These are phyloP conservation scores for Mucuna pruriens DNA, from an alignment of 306 rosid species.

Conservation along the genomic window DNA sequence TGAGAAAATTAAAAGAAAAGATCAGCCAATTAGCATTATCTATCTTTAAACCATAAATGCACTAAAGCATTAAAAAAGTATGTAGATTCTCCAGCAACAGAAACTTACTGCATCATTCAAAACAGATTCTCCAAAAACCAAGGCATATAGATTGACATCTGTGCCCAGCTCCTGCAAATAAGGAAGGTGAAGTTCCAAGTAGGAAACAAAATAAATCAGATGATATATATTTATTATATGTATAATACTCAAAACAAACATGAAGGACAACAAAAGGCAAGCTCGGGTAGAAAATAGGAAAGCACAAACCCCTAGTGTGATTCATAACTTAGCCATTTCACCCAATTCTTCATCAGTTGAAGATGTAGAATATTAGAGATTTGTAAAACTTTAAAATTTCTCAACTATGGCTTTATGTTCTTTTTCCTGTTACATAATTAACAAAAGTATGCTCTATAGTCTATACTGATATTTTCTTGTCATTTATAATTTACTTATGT, in stretches of 20 bases:
- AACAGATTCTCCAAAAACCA: conserved; percentile 99
- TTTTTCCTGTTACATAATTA: not conserved
- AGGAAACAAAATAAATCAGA: conserved; percentile 27
- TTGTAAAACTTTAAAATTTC: not conserved
- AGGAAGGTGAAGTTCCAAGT: conserved; percentile 19
- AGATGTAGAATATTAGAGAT: conserved; percentile 19
- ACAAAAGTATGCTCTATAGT: conserved; percentile 7
- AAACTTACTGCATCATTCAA: conserved; percentile 93
- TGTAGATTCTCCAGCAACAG: conserved; percentile 21
- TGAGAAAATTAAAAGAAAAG: conserved; percentile 10
- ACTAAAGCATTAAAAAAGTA: conserved; percentile 15
- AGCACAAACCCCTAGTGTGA: not conserved
- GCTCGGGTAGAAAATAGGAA: not conserved
- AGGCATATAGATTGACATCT: conserved; percentile 89
- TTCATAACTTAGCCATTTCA: not conserved
- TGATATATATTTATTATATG: not conserved
- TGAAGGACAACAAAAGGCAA: conserved; percentile 9
- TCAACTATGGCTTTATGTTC: not conserved
- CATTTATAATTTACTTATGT: not conserved
- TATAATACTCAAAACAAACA: conserved; percentile 6
- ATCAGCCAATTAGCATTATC: conserved; percentile 38
- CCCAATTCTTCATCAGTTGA: conserved; percentile 20
- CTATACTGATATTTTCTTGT: not conserved
- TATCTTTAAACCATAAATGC: conserved; percentile 33
- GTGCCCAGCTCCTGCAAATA: conserved; percentile 90